Conservation (phyloP, 148 eudicot genomes). For the Agrostemma githago region DNA sequence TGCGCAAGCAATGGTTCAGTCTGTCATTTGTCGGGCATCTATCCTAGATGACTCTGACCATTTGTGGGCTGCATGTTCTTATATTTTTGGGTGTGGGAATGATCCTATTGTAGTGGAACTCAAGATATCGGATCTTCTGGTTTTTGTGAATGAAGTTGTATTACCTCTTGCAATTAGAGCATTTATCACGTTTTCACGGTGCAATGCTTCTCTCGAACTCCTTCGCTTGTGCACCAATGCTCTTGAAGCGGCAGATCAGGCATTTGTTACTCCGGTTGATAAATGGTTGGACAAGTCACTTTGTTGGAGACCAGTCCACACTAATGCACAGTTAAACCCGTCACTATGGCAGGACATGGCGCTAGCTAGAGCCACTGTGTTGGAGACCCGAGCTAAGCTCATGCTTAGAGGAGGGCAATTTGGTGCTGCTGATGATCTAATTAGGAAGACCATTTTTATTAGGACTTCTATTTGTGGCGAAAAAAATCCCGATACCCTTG, state of each 20-base stretch:
- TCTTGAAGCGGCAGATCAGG: conserved; percentile 84
- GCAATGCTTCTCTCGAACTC: conserved; percentile 77
- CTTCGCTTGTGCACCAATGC: conserved; percentile 82
- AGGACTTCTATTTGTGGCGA: conserved; percentile 90
- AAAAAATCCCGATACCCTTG: conserved; percentile 70
- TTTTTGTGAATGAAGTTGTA: conserved; percentile 66
- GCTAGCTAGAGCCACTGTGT: conserved; percentile 66
- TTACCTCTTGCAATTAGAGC: conserved; percentile 72
- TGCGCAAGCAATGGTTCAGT: conserved; percentile 71
- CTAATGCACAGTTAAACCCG: conserved; percentile 85
- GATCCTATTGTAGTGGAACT: conserved; percentile 73
- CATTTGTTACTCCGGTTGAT: conserved; percentile 74
- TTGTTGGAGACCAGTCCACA: conserved; percentile 88
- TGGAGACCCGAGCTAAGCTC: conserved; percentile 91
- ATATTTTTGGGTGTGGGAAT: conserved; percentile 70
- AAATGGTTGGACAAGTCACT: conserved; percentile 82
- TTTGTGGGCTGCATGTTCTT: conserved; percentile 88
- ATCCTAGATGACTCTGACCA: conserved; percentile 55
- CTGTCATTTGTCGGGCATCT: conserved; percentile 53
- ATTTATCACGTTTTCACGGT: conserved; percentile 74
- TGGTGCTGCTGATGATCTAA: conserved; percentile 81
- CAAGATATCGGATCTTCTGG: conserved; percentile 59
- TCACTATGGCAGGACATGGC: conserved; percentile 90
- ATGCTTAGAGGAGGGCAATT: conserved; percentile 93
- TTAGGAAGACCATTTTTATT: conserved; percentile 82